Percentiles rank a stretch among this genome's conserved stretches.
Evolutionary conservation across 192 early-diverging fungal genomes (phyloP).

Genomic region (Coemansia sp.): DNA sequence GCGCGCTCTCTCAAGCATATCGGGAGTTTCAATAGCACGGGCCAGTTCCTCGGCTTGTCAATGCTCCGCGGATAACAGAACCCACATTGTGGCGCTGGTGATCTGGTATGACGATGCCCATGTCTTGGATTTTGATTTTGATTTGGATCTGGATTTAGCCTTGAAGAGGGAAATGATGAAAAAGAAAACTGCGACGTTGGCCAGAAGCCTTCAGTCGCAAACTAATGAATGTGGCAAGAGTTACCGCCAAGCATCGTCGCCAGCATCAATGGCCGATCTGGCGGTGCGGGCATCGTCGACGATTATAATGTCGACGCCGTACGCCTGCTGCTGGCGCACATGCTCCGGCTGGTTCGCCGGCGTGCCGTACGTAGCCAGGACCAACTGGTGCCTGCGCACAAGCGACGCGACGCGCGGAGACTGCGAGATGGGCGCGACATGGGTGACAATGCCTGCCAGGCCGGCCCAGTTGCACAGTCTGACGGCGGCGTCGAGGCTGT

Average conservation of each 20-base stretch:
- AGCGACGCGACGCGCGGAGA: constrained; percentile 68
- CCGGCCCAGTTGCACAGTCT: constrained; percentile 70
- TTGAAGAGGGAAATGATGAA: background rate
- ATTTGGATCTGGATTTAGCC: no score
- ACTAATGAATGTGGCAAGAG: background rate
- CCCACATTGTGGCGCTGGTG: no score
- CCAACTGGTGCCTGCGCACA: constrained; percentile 69
- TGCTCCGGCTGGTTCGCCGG: constrained; percentile 73
- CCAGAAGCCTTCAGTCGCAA: background rate
- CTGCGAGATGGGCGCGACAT: constrained; percentile 69
- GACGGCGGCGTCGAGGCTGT: constrained; percentile 76
- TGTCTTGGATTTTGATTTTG: no score
- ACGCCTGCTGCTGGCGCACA: constrained; percentile 68
- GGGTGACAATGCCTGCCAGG: constrained; percentile 78
- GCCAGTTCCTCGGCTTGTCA: no score
- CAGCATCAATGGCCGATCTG: constrained; percentile 30
- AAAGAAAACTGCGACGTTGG: background rate
- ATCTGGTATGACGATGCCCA: no score
- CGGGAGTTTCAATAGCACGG: no score
- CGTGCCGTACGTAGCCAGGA: constrained; percentile 81
- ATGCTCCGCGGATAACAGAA: no score
- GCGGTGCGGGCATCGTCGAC: constrained; percentile 65
- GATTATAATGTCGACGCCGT: constrained; percentile 87
- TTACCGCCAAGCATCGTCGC: constrained; percentile 6
- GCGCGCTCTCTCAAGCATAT: no score